These are phyloP conservation scores for Pisolithus thermaeus DNA, from an alignment of 1,284 basidiomycete genomes.

Conservation along the genomic window DNA sequence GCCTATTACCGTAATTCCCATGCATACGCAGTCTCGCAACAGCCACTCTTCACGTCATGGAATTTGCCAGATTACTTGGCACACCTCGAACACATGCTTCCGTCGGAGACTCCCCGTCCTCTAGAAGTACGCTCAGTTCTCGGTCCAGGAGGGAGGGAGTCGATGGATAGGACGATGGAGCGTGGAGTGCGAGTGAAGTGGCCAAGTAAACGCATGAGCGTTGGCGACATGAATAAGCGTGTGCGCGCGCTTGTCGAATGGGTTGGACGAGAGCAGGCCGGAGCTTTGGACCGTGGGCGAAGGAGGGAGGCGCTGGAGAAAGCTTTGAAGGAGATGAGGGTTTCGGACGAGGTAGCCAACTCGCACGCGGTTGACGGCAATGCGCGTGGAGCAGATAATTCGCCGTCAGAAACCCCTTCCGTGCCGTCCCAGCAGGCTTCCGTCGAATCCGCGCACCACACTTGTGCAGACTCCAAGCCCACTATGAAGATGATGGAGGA, in stretches of 20 bases:
- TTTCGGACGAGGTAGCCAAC: constrained; percentile 4
- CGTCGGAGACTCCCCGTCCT: constrained; percentile 66
- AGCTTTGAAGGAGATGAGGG: constrained; percentile 37
- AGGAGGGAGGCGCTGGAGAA: constrained; percentile 62
- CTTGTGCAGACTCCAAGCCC: constrained; percentile 16
- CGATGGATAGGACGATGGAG: constrained; percentile 63
- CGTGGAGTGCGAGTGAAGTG: constrained; percentile 90
- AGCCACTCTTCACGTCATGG: constrained; percentile 78
- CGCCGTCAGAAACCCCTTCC: neutral
- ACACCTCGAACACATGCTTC: constrained; percentile 82
- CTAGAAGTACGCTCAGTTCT: constrained; percentile 60
- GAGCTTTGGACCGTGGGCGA: constrained; percentile 66
- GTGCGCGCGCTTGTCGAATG: constrained; percentile 90
- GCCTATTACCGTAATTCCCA: constrained; percentile 65
- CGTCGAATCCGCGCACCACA: constrained; percentile 5
- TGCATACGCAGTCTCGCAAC: constrained; percentile 70
- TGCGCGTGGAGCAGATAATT: constrained; percentile 17
- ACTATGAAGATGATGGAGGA: constrained; percentile 84
- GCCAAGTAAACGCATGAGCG: constrained; percentile 90
- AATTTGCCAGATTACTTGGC: constrained; percentile 90
- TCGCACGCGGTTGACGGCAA: constrained; percentile 8
- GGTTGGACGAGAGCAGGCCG: constrained; percentile 80
- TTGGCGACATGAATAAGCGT: constrained; percentile 95
- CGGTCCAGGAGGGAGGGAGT: constrained; percentile 34
- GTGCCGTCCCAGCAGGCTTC: constrained; percentile 1